Conservation (phyloP, 2,329 filamentous ascomycete genomes). For the Fusarium nisikadoi region DNA sequence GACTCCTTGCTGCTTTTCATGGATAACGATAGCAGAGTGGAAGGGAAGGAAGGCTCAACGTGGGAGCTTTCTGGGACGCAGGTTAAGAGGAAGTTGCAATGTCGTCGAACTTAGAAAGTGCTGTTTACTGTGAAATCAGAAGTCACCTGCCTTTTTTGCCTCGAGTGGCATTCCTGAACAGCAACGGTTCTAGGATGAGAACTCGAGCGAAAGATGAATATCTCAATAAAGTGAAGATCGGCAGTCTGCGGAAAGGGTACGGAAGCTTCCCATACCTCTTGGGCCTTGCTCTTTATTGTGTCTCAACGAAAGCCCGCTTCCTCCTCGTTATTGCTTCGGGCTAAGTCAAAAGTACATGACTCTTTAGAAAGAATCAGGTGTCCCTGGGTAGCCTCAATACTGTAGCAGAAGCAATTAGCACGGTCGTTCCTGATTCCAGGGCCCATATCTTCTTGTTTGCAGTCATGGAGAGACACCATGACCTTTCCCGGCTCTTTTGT, state of each 20-base stretch:
- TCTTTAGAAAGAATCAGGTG: background rate
- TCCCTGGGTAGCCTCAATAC: background rate
- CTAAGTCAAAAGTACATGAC: background rate
- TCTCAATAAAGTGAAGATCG: background rate
- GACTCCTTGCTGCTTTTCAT: background rate
- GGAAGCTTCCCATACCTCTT: background rate
- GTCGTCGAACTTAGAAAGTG: background rate
- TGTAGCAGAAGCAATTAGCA: background rate
- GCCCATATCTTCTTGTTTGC: background rate
- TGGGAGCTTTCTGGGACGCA: background rate
- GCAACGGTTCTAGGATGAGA: background rate
- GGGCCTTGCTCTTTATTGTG: background rate
- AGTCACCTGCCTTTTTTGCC: background rate
- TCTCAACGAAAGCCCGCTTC: background rate
- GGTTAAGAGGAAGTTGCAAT: conserved; percentile 11
- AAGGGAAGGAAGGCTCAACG: background rate
- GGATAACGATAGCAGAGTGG: background rate
- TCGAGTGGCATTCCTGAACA: background rate
- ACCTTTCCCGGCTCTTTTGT: background rate
- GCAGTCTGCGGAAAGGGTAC: background rate
- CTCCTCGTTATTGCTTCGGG: background rate
- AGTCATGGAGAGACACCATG: background rate
- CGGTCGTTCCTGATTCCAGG: background rate
- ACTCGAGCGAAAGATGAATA: background rate
- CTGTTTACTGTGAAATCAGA: background rate